phyloP scores from a whole-genome alignment of 1,284 basidiomycete genomes.

The Cryptococcus hybrid region DNA sequence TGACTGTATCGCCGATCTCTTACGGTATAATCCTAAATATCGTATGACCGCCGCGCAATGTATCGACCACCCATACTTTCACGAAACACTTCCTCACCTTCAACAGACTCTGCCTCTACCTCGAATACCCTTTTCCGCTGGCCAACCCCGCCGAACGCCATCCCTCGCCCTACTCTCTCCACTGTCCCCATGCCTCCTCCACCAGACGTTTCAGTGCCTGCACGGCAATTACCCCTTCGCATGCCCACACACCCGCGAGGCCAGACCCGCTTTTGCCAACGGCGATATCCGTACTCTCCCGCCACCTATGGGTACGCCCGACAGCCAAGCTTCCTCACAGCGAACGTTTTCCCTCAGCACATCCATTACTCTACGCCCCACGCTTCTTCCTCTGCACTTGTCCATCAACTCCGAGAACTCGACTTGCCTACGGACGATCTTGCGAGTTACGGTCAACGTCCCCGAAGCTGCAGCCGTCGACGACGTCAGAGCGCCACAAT shows the following conservation, averaged over 20 bases:
- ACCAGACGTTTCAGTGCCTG: conserved; percentile 47
- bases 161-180: conserved; percentile 25
- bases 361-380: background rate
- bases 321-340: conserved; percentile 10
- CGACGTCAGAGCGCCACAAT: background rate
- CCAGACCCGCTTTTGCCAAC: conserved; percentile 38
- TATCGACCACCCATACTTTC: conserved; percentile 83
- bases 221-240: conserved; percentile 62
- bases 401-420: conserved; percentile 49
- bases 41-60: conserved; percentile 85
- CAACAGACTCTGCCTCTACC: conserved; percentile 59
- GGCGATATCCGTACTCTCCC: conserved; percentile 45
- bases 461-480: conserved; percentile 9
- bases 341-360: conserved; percentile 23
- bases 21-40: conserved; percentile 85
- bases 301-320: conserved; percentile 48
- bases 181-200: conserved; percentile 16
- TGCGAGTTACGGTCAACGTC: conserved; percentile 45
- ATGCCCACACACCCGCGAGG: conserved; percentile 55
- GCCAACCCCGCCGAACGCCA: conserved; percentile 35
- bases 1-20: conserved; percentile 86
- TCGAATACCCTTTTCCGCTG: conserved; percentile 50
- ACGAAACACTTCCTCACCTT: conserved; percentile 58
- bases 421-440: conserved; percentile 51
- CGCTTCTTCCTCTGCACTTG: conserved; percentile 41